phyloP scores from a whole-genome alignment of 192 early-diverging fungal genomes.

The Bifiguratus adelaidae region DNA sequence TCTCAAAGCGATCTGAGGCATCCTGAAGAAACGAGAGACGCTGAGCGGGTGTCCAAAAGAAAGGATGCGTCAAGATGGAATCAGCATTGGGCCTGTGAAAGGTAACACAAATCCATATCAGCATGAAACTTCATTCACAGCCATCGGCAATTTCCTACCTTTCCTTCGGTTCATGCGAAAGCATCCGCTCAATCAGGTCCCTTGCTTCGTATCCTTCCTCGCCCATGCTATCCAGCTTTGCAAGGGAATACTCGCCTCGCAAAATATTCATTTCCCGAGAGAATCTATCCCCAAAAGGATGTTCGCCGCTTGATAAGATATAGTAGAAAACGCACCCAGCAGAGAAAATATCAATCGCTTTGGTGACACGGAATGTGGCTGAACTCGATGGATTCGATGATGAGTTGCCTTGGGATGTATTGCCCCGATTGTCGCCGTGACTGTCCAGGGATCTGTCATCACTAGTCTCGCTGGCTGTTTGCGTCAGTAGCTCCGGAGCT shows the following conservation, averaged over 20 bases:
- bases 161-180: conserved; percentile 60
- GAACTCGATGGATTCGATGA: conserved; percentile 13
- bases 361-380: conserved; percentile 51
- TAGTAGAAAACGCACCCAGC: conserved; percentile 95
- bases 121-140: not conserved
- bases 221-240: conserved; percentile 54
- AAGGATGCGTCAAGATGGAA: conserved; percentile 80
- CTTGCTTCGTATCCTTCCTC: conserved; percentile 74
- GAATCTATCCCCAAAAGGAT: conserved; percentile 93
- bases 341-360: conserved; percentile 92
- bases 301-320: conserved; percentile 76
- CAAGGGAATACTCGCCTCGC: conserved; percentile 58
- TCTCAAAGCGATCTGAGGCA: conserved; percentile 89
- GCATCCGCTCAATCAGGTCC: conserved; percentile 88
- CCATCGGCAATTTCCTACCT: conserved; percentile 22
- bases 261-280: conserved; percentile 88
- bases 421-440: not conserved
- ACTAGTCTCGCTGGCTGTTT: conserved; percentile 2
- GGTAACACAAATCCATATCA: not conserved
- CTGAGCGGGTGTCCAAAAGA: conserved; percentile 84
- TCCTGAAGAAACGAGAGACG: conserved; percentile 88
- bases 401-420: conserved; percentile 3
- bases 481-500: conserved; percentile 73
- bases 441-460: conserved; percentile 1
- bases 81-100: conserved; percentile 61